Percentiles rank a stretch among this genome's conserved stretches.
Conservation (phyloP, 164 flowering plant genomes). For the Malania oleifera region DNA sequence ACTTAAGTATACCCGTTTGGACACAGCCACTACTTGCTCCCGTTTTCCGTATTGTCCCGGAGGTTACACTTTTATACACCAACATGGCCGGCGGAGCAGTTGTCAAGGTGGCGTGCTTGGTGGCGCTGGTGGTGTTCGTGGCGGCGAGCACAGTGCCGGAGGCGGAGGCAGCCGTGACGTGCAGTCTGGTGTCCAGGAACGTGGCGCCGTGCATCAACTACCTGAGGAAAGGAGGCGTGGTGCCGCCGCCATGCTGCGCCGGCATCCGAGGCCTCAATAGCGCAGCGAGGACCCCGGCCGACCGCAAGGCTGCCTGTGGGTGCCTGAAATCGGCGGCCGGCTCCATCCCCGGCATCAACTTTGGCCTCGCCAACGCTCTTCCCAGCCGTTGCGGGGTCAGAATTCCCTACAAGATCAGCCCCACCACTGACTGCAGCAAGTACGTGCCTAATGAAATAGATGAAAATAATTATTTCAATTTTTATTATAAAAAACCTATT, state of each 20-base stretch:
- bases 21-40: no score
- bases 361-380: neutral
- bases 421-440: constrained; percentile 33
- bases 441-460: no score
- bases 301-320: neutral
- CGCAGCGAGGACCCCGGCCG: neutral
- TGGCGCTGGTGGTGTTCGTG: neutral
- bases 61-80: no score
- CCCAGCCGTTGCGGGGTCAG: neutral
- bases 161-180: constrained; percentile 6
- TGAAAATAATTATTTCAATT: no score
- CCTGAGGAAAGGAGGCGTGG: constrained; percentile 6
- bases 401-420: constrained; percentile 17
- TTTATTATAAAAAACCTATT: no score
- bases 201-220: constrained; percentile 13
- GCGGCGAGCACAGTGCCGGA: neutral
- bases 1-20: no score
- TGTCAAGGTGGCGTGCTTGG: constrained; percentile 6
- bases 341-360: neutral
- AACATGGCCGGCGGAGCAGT: no score
- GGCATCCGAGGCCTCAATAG: neutral
- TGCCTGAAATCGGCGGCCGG: neutral
- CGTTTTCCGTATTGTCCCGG: no score
- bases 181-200: constrained; percentile 7
- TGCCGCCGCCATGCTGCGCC: constrained; percentile 5